Evolutionary conservation across 2,329 filamentous ascomycete genomes (phyloP).

Genomic region (Waltergamsia citrina): DNA sequence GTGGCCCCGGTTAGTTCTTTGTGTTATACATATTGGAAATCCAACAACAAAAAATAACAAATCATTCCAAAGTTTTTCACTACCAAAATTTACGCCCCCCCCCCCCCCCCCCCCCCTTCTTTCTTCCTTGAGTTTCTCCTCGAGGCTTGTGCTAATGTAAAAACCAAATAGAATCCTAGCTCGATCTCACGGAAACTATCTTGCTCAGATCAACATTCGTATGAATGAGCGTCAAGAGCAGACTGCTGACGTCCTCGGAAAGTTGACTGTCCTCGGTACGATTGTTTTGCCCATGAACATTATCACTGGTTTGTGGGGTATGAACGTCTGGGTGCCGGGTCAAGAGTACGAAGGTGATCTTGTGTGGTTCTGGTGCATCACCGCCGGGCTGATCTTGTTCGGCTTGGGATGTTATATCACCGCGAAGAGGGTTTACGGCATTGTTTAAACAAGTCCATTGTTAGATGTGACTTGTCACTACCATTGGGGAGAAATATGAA

Average conservation of each 20-base stretch:
- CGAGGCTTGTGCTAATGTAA: slow-evolving; percentile 7
- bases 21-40: too few species aligned
- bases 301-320: slow-evolving; percentile 95
- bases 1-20: too few species aligned
- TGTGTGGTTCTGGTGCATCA: slow-evolving; percentile 67
- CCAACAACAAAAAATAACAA: too few species aligned
- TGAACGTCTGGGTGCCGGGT: slow-evolving; percentile 95
- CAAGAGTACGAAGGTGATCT: slow-evolving; percentile 72
- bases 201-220: slow-evolving; percentile 97
- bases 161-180: slow-evolving; percentile 60
- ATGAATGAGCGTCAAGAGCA: slow-evolving; percentile 98
- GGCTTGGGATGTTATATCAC: slow-evolving; percentile 71
- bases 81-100: too few species aligned
- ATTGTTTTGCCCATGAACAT: slow-evolving; percentile 99
- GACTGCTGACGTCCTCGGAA: slow-evolving; percentile 89
- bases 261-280: slow-evolving; percentile 89
- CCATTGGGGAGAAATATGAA: neutral
- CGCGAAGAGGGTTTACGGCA: slow-evolving; percentile 75
- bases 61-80: too few species aligned
- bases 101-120: too few species aligned
- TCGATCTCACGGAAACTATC: slow-evolving; percentile 88
- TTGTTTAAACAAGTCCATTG: slow-evolving; percentile 48
- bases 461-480: too few species aligned
- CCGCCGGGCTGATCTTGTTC: slow-evolving; percentile 67
- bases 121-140: slow-evolving; percentile 9